Conservation (phyloP, 1,284 basidiomycete species). For the Sparassis latifolia region DNA sequence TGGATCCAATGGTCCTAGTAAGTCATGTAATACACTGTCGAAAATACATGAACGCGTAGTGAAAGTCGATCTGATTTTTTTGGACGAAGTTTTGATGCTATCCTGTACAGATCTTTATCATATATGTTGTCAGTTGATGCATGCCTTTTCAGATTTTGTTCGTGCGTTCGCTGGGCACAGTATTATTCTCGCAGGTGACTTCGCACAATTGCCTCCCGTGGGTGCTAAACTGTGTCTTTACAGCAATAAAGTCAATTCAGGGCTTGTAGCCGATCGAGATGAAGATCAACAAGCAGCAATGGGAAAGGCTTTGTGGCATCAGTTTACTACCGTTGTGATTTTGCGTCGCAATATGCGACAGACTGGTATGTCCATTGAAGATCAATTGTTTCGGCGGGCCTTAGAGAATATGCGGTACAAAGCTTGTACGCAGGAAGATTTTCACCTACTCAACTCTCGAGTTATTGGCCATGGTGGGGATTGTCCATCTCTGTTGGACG, state of each 20-base stretch:
- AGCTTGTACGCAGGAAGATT: conserved; percentile 25
- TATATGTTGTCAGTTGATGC: background rate
- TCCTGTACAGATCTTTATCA: background rate
- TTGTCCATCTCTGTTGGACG: background rate
- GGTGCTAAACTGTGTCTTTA: background rate
- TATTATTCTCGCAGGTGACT: conserved; percentile 22
- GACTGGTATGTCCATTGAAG: conserved; percentile 12
- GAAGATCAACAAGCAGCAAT: background rate
- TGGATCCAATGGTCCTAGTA: background rate
- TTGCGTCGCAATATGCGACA: conserved; percentile 27
- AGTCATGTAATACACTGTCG: background rate
- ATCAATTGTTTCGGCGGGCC: conserved; percentile 21
- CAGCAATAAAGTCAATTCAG: background rate
- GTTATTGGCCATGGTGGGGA: conserved; percentile 10
- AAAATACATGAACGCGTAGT: background rate
- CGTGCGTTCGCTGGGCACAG: conserved; percentile 17
- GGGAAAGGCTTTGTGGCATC: conserved; percentile 18
- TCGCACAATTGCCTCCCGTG: conserved; percentile 23
- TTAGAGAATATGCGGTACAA: conserved; percentile 30
- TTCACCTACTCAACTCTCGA: conserved; percentile 21
- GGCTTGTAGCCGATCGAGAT: background rate
- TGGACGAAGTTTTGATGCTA: background rate
- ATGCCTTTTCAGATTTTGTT: background rate
- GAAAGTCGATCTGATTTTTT: background rate
- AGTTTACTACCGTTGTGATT: conserved; percentile 16